Percentiles rank a stretch among this genome's conserved stretches.
Evolutionary conservation across 768 basidiomycete genomes (phyloP).

Genomic region (Leucogyrophana mollusca): DNA sequence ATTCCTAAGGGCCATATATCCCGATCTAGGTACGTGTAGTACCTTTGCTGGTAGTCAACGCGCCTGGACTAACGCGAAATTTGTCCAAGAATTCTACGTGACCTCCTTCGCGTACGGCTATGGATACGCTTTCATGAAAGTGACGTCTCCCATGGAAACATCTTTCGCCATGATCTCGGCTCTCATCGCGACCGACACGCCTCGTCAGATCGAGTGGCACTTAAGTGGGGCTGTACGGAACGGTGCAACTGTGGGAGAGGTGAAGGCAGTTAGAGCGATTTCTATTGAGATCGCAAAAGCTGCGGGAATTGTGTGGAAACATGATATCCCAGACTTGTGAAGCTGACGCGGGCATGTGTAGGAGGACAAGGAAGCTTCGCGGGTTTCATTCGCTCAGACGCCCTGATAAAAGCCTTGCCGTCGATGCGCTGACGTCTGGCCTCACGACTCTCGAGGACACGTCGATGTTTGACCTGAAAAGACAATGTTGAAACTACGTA

Average conservation of each 20-base stretch:
- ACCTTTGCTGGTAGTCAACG: neutral
- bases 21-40: constrained; percentile 55
- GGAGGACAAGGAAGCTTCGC: neutral
- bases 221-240: constrained; percentile 52
- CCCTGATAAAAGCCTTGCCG: neutral
- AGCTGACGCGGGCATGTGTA: neutral
- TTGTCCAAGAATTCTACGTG: constrained; percentile 48
- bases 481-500: no score
- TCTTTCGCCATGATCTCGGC: constrained; percentile 62
- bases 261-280: constrained; percentile 52
- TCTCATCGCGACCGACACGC: constrained; percentile 59
- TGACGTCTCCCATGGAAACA: constrained; percentile 51
- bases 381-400: neutral
- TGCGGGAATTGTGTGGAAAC: constrained; percentile 52
- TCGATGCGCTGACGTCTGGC: neutral
- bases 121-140: constrained; percentile 47
- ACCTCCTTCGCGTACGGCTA: constrained; percentile 56
- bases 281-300: constrained; percentile 48
- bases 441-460: neutral
- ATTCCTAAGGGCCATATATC: constrained; percentile 52
- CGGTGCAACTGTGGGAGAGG: constrained; percentile 54
- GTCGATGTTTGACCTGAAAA: no score
- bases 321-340: constrained; percentile 47
- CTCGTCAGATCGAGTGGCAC: constrained; percentile 68
- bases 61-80: neutral